Conservation (phyloP, 257 asterid species). For the Jacaranda copaia region DNA sequence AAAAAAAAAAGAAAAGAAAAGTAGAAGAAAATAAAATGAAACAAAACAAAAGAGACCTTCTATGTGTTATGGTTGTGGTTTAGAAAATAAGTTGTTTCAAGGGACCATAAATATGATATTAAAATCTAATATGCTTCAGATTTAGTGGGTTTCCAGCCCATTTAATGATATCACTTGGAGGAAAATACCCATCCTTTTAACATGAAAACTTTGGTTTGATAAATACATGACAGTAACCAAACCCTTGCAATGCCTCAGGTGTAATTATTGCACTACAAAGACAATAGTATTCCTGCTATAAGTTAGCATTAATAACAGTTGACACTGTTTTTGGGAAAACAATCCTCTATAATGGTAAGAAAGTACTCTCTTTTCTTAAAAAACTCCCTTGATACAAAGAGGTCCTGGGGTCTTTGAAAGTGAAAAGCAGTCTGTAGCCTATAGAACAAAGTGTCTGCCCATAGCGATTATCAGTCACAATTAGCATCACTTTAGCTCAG, state of each 20-base stretch:
- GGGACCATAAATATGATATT: slow-evolving; percentile 2
- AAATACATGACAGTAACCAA: slow-evolving; percentile 9
- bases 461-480: not conserved
- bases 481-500: not conserved
- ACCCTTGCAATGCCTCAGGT: not conserved
- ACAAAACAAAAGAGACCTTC: too few relatives aligned
- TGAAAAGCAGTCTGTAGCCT: not conserved
- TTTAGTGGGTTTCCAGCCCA: not conserved
- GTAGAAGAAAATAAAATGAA: too few relatives aligned
- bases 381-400: not conserved
- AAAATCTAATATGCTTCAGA: not conserved
- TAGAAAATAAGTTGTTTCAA: not conserved
- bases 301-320: not conserved
- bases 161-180: not conserved
- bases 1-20: too few relatives aligned
- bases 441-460: not conserved
- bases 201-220: not conserved
- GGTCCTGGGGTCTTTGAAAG: not conserved
- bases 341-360: not conserved
- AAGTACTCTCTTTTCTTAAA: not conserved
- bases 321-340: not conserved
- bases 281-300: slow-evolving; percentile 1
- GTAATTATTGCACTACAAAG: not conserved
- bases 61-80: too few relatives aligned
- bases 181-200: not conserved